These are phyloP conservation scores for Metschnikowia matae DNA, from an alignment of 805 yeast species.

Conservation along the genomic window DNA sequence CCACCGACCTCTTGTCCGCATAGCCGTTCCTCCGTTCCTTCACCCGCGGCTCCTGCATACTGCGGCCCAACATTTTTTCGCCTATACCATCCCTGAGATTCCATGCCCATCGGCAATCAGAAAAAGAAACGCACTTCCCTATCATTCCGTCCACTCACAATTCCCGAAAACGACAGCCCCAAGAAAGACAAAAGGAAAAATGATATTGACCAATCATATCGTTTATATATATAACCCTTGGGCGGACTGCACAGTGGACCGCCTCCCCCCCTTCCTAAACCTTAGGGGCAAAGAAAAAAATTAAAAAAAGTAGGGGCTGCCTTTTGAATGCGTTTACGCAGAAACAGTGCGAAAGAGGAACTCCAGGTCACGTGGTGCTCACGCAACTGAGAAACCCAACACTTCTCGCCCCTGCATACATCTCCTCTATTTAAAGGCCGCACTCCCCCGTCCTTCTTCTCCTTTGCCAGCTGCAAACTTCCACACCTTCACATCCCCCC, in stretches of 20 bases:
- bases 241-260: not conserved
- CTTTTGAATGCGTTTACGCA: not conserved
- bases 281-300: no score
- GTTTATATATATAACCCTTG: not conserved
- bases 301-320: not conserved
- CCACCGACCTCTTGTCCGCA: not conserved
- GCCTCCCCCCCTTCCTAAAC: no score
- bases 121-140: not conserved
- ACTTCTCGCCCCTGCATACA: slow-evolving; percentile 6
- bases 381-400: slow-evolving; percentile 6
- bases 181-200: not conserved
- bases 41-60: not conserved
- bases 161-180: no score
- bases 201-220: no score
- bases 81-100: slow-evolving; percentile 1
- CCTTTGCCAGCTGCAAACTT: not conserved
- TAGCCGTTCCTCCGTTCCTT: not conserved
- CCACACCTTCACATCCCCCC: not conserved
- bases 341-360: not conserved
- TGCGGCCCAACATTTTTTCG: slow-evolving; percentile 1
- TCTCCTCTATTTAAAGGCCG: not conserved
- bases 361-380: not conserved
- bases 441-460: not conserved
- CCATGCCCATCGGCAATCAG: slow-evolving; percentile 2
- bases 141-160: not conserved